Base-by-base conservation (phyloP, 2,329 filamentous ascomycete species). In the Rhynchosporium secalis region DNA sequence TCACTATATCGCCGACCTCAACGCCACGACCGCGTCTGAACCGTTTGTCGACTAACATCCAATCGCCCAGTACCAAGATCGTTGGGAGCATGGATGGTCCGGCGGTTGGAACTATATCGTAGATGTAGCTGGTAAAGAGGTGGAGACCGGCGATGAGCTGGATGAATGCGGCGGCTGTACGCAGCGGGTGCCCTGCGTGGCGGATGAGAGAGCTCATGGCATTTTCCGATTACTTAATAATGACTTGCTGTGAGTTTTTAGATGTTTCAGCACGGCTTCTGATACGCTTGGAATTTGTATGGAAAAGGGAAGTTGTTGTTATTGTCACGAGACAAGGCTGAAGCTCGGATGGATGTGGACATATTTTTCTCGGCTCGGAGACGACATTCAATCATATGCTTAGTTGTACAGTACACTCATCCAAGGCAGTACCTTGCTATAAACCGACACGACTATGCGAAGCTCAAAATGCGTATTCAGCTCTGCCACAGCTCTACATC, bases 61-160 rank as follows among this genome's bases (percentile, higher is more conserved):
- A 86, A 72, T 94, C 89, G 61, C 87, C 87, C 8, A 80, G 75
- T 1, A 86, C 80, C 29, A 82, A 80, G 64, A 97, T 86, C 0
- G 92, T 96, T 7, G 94, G 94, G 56, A 95, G 83, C 95, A 98
- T 98, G 20, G 90, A 94, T 3, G 92, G 86, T 1, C 94, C 94
- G 31, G 80, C 79, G 15, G 86, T 86, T 3, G 79, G 76, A 26
- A 82, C 82, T 67, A 88, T 71, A 66, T 80, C 80, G 76, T 86
- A 84, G 70, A 85, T 78, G 76, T 95, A 87, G 48, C 85, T 81
- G 72, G 73, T 76, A 63, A 81, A 72, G n/a, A 86, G 73, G 72
- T 87, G 84, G 31, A 74, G 72, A 48, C 80, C 70, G 57, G 79
- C 77, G 45, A 82, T 71, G 60, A 77, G 76, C 69, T 85, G 80